A percentile compares a stretch with the other conserved stretches of the same genome.
These are phyloP conservation scores for Teunomyces panamensis DNA, from an alignment of 805 yeast species.

Conservation along the genomic window DNA sequence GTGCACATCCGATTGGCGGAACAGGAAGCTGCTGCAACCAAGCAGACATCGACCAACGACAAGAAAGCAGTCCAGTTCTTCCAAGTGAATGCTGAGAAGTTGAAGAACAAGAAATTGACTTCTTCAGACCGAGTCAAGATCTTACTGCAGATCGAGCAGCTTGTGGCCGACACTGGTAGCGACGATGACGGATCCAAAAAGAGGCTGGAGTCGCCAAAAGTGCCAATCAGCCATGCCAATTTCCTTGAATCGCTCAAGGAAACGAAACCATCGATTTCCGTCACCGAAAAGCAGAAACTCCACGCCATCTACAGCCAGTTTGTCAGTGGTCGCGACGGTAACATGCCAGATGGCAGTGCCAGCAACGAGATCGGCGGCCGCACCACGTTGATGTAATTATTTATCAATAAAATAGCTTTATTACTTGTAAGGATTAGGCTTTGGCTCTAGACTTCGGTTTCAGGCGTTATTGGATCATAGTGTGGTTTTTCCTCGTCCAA, in stretches of 20 bases:
- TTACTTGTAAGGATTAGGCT: not conserved
- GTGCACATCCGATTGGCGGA: constrained; percentile 65
- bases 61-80: constrained; percentile 37
- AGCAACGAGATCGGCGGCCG: constrained; percentile 83
- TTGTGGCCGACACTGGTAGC: constrained; percentile 16
- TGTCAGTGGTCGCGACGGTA: constrained; percentile 75
- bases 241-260: constrained; percentile 62
- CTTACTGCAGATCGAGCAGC: constrained; percentile 41
- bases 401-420: not conserved
- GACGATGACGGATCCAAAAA: constrained; percentile 2
- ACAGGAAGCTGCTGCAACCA: constrained; percentile 29
- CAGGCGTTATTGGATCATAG: not conserved
- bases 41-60: constrained; percentile 4
- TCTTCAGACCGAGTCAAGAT: constrained; percentile 41
- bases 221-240: constrained; percentile 52
- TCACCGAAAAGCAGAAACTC: constrained; percentile 63
- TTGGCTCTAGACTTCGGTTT: not conserved
- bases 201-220: constrained; percentile 18
- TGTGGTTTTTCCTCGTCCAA: constrained; percentile 11
- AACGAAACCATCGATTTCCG: constrained; percentile 88
- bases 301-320: constrained; percentile 66
- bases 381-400: constrained; percentile 65
- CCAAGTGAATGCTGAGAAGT: constrained; percentile 33
- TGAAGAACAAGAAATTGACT: constrained; percentile 24
- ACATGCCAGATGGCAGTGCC: constrained; percentile 82